Evolutionary conservation across 371 early-diverging fungal genomes (phyloP).

Genomic region (Mortierella sp.): DNA sequence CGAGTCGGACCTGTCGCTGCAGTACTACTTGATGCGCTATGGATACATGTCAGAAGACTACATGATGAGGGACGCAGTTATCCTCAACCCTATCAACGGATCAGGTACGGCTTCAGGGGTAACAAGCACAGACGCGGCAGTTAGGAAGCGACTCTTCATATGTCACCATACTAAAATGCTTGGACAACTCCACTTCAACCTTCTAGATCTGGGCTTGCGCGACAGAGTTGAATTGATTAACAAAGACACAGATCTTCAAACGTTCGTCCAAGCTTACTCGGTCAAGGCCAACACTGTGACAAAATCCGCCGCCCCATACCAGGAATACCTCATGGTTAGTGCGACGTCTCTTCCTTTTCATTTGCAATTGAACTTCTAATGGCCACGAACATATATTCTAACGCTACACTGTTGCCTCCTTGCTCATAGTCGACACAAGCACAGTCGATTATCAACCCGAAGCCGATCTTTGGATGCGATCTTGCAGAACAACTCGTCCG

Average conservation of each 20-base stretch:
- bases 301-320: conserved; percentile 65
- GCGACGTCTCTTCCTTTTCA: background rate
- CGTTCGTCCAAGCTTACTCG: conserved; percentile 54
- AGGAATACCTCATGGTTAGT: conserved; percentile 70
- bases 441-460: conserved; percentile 69
- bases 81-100: conserved; percentile 63
- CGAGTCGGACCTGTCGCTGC: conserved; percentile 79
- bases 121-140: background rate
- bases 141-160: background rate
- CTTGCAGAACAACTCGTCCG: conserved; percentile 72
- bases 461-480: conserved; percentile 78
- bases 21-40: conserved; percentile 79
- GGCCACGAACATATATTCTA: background rate
- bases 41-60: conserved; percentile 68
- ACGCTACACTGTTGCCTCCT: background rate
- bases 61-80: conserved; percentile 66
- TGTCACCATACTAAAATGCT: background rate
- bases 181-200: background rate
- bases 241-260: conserved; percentile 63
- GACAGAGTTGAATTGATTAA: conserved; percentile 72
- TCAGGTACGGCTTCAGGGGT: conserved; percentile 20
- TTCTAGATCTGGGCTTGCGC: conserved; percentile 62
- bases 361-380: background rate
- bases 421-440: conserved; percentile 67
- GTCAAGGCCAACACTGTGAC: conserved; percentile 47